Conservation (phyloP, 139 green algal genomes). For the Zygnema cylindricum region DNA sequence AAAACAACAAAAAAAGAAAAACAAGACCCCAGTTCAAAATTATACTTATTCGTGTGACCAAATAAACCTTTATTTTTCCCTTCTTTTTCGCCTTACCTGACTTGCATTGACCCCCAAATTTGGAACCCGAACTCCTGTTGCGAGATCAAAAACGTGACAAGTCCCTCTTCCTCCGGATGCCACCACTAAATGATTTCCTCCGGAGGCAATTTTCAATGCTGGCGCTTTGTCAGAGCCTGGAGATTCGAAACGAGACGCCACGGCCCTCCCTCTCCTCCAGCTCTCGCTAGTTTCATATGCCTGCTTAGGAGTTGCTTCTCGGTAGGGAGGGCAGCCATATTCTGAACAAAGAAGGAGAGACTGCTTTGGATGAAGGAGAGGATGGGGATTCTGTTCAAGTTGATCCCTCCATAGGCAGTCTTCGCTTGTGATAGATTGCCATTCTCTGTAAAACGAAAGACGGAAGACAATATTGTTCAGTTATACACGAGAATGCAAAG, state of each 20-base stretch:
- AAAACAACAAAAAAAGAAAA: too few relatives aligned
- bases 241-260: neutral
- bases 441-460: neutral
- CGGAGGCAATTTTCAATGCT: neutral
- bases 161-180: neutral
- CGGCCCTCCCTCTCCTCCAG: neutral
- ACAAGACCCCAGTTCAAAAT: too few relatives aligned
- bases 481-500: too few relatives aligned
- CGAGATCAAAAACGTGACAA: neutral
- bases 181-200: neutral
- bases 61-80: too few relatives aligned
- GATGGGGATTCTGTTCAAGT: neutral
- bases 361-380: neutral
- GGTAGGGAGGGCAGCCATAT: neutral
- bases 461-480: too few relatives aligned
- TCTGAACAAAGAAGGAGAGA: neutral
- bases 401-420: neutral
- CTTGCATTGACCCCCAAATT: neutral
- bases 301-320: neutral
- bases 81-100: too few relatives aligned
- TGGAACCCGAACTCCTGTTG: neutral
- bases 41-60: too few relatives aligned
- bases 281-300: neutral
- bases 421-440: neutral
- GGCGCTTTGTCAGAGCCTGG: neutral